Base-by-base conservation (phyloP, 2,329 filamentous ascomycete genomes). In the Colletotrichum orbiculare region DNA sequence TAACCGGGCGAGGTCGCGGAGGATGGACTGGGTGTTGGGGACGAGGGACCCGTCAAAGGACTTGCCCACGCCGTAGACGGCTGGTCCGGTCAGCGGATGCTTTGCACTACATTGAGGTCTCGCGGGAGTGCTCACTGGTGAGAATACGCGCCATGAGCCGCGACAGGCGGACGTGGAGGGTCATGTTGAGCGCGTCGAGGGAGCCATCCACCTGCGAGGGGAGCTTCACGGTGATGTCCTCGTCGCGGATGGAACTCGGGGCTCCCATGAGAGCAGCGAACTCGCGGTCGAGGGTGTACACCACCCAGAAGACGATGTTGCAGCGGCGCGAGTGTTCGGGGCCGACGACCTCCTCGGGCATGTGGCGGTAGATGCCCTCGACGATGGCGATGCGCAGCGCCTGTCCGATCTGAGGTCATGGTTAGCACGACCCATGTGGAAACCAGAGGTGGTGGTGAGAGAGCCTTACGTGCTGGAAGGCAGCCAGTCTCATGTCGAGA, bases 401-500 rank as follows among this genome's bases (percentile, higher is more conserved):
- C 8, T 76, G 74, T 34, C 74, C 74, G 11, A 76, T 73, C 72
- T 75, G 39, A n/a, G 2, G 6, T 25, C 2, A 6, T 4, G 15
- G 34, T 69, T 41, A 60, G 58, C 13, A 12, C 38, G 5, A 7
- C 12, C n/a, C 2, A 9, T 7, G 8, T 25, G 0, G 73, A 70
- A 0, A 66, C 70, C 0, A 69, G 9, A 17, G 17, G 17, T 17
- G 17, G 17, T 17, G 17, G 2, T 17, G 2, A 17, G 17, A 17
- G 17, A 17, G 17, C 17, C 74, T 64, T n/a, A 78, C 77, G 56
- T 79, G 76, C 10, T 79, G 76, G 34, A 77, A 79, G 0, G 78
- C 78, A 1, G 75, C 74, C 0, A 77, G 70, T 54, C 78, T 71
- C 75, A 79, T 78, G 13, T 80, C 78, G 2, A 80, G 71, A 0